These are phyloP conservation scores for Hyaloperonospora brassicae DNA, from an alignment of 352 stramenopile species.

Conservation along the genomic window DNA sequence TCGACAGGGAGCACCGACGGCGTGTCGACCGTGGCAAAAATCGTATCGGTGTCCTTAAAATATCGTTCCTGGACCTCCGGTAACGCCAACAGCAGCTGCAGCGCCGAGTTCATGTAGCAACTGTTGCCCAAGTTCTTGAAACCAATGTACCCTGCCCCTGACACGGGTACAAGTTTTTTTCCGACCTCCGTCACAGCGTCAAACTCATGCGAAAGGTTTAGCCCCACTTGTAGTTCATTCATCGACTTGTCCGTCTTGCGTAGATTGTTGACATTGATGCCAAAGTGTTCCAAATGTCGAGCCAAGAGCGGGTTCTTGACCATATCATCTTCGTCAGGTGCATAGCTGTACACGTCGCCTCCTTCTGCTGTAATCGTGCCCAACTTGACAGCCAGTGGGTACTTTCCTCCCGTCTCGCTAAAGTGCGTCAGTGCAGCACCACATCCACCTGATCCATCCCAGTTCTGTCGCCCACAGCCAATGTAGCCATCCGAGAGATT, in stretches of 20 bases:
- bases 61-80: constrained; percentile 71
- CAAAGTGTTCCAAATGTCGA: constrained; percentile 92
- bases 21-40: constrained; percentile 42
- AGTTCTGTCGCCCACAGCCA: constrained; percentile 88
- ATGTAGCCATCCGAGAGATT: constrained; percentile 93
- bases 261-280: constrained; percentile 90
- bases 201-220: constrained; percentile 98
- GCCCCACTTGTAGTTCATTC: constrained; percentile 93
- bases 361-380: constrained; percentile 93
- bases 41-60: constrained; percentile 43
- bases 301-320: constrained; percentile 93
- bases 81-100: constrained; percentile 90
- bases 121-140: constrained; percentile 99
- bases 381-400: constrained; percentile 96
- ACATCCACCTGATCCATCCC: constrained; percentile 93
- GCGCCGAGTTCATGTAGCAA: constrained; percentile 98
- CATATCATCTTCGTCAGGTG: constrained; percentile 95
- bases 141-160: constrained; percentile 89
- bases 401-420: constrained; percentile 87
- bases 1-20: constrained; percentile 28
- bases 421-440: constrained; percentile 96
- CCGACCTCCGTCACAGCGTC: constrained; percentile 96
- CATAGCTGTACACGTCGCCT: constrained; percentile 98
- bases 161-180: constrained; percentile 86
- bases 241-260: constrained; percentile 99